Percentiles rank a stretch among this genome's conserved stretches.
Conservation (phyloP, 2,329 filamentous ascomycete species). For the Colletotrichum plurivorum region DNA sequence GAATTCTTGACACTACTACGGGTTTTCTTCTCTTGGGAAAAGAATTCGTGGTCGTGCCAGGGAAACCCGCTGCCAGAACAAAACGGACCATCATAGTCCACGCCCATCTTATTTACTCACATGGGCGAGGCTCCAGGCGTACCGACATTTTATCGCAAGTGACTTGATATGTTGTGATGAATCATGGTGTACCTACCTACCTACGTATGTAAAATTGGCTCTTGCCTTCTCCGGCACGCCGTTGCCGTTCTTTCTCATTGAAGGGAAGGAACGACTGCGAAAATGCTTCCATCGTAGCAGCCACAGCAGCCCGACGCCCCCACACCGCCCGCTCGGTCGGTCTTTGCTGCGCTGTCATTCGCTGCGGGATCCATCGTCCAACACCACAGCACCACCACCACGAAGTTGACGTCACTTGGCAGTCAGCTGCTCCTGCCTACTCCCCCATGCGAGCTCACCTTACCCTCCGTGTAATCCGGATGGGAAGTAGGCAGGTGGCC, state of each 20-base stretch:
- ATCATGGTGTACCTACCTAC: too few species aligned
- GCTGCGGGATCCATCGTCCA: too few species aligned
- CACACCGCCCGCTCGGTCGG: too few species aligned
- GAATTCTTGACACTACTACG: neutral
- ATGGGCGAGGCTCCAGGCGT: constrained; percentile 66
- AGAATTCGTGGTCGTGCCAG: neutral
- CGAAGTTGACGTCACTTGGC: constrained; percentile 32
- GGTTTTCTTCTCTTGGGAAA: neutral
- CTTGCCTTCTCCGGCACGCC: neutral
- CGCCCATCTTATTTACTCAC: constrained; percentile 59
- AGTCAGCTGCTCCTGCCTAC: constrained; percentile 3
- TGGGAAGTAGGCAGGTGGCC: neutral
- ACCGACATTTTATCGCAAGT: constrained; percentile 47
- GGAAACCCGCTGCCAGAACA: constrained; percentile 57
- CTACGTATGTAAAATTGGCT: neutral
- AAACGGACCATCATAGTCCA: constrained; percentile 69
- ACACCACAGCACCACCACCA: constrained; percentile 9
- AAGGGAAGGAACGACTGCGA: too few species aligned
- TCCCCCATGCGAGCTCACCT: neutral
- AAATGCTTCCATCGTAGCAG: too few species aligned
- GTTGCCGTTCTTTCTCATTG: too few species aligned
- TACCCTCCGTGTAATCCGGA: neutral
- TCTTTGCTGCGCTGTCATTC: neutral
- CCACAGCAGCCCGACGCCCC: too few species aligned
- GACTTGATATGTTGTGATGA: neutral